Conservation (phyloP, 768 basidiomycete species). For the Amanita pallidorosea region DNA sequence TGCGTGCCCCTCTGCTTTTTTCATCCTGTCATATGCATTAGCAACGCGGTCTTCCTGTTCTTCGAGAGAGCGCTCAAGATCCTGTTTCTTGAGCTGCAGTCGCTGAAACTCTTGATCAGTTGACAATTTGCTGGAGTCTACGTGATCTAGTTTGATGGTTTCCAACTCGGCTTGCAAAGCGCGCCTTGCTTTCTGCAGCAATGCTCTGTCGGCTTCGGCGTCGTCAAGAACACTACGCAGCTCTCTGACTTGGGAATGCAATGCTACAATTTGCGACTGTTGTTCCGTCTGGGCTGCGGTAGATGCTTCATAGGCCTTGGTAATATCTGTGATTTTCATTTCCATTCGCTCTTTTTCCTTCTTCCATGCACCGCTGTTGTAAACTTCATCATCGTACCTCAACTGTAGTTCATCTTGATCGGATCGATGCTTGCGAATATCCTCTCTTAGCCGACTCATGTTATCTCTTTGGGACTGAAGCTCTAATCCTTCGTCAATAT, state of each 20-base stretch:
- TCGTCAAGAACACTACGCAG: slow-evolving; percentile 75
- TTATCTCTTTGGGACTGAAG: slow-evolving; percentile 69
- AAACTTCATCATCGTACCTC: slow-evolving; percentile 67
- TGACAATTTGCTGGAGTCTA: slow-evolving; percentile 58
- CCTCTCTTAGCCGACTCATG: slow-evolving; percentile 68
- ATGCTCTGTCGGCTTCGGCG: slow-evolving; percentile 69
- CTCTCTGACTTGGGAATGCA: slow-evolving; percentile 82
- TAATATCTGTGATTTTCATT: slow-evolving; percentile 67
- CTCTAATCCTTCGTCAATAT: slow-evolving; percentile 28
- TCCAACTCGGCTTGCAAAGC: slow-evolving; percentile 74
- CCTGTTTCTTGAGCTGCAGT: slow-evolving; percentile 71
- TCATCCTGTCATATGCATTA: slow-evolving; percentile 67
- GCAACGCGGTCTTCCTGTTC: slow-evolving; percentile 67
- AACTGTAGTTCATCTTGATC: slow-evolving; percentile 70
- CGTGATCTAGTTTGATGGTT: slow-evolving; percentile 65
- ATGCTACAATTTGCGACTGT: slow-evolving; percentile 71
- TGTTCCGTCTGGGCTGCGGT: slow-evolving; percentile 67
- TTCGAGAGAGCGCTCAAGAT: slow-evolving; percentile 66
- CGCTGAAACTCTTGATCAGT: slow-evolving; percentile 68
- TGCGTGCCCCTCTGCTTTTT: slow-evolving; percentile 69
- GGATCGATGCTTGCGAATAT: slow-evolving; percentile 67
- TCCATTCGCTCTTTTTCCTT: slow-evolving; percentile 84
- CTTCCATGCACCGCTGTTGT: slow-evolving; percentile 73
- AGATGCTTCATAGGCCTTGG: slow-evolving; percentile 66
- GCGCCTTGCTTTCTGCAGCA: slow-evolving; percentile 74